Conservation (phyloP, 1,284 basidiomycete genomes). For the Cryptococcus sp. region DNA sequence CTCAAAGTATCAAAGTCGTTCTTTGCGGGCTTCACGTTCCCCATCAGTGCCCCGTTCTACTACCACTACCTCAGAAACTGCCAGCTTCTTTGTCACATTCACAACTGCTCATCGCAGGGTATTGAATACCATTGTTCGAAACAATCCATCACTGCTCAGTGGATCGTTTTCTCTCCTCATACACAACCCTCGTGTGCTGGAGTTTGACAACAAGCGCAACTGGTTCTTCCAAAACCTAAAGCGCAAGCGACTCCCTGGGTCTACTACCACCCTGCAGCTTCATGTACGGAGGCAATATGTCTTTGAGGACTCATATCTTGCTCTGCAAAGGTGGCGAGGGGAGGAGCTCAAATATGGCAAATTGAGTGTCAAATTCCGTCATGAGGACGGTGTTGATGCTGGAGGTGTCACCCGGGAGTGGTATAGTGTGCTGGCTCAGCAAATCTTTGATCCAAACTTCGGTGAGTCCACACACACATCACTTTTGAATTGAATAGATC, state of each 20-base stretch:
- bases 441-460: constrained; percentile 99
- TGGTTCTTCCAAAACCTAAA: constrained; percentile 98
- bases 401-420: constrained; percentile 97
- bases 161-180: constrained; percentile 96
- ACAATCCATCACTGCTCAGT: constrained; percentile 95
- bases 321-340: constrained; percentile 82
- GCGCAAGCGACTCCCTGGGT: constrained; percentile 58
- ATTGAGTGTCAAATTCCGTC: constrained; percentile 92
- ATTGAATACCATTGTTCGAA: constrained; percentile 94
- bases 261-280: constrained; percentile 80
- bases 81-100: constrained; percentile 89
- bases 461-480: constrained; percentile 30
- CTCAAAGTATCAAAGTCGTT: constrained; percentile 67
- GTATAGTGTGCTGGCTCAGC: constrained; percentile 95
- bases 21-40: constrained; percentile 31
- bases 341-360: constrained; percentile 99
- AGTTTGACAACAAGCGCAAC: constrained; percentile 99
- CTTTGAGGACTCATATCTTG: constrained; percentile 95
- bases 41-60: constrained; percentile 55
- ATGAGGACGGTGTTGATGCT: constrained; percentile 97
- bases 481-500: not conserved
- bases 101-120: constrained; percentile 93
- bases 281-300: constrained; percentile 90
- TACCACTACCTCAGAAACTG: constrained; percentile 62
- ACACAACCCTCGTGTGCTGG: constrained; percentile 91